These are phyloP conservation scores for Dioscorea dumetorum DNA, from an alignment of 106 monocot species.

Conservation along the genomic window DNA sequence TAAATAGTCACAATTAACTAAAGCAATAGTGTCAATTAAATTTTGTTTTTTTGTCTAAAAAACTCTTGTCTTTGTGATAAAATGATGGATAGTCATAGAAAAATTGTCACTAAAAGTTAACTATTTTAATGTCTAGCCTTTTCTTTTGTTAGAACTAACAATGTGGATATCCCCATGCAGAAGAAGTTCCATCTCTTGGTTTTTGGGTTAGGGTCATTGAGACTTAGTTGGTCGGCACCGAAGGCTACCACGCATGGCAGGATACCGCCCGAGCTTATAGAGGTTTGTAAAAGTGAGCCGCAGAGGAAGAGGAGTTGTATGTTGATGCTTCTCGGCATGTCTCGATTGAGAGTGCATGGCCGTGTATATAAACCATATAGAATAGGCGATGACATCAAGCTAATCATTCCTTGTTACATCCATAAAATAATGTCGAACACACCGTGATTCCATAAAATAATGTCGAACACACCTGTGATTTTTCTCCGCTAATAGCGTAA, in stretches of 20 bases:
- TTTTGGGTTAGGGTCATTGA: background rate
- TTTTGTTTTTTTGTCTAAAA: no score
- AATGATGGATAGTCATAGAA: no score
- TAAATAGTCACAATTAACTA: no score
- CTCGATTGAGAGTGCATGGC: slow-evolving; percentile 7
- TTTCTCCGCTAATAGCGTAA: no score
- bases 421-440: no score
- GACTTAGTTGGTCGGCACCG: slow-evolving; percentile 75
- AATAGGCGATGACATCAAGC: slow-evolving; percentile 42
- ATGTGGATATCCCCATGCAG: slow-evolving; percentile 11
- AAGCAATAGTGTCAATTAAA: no score
- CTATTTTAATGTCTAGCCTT: no score
- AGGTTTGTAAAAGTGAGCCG: slow-evolving; percentile 44
- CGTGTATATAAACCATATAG: slow-evolving; percentile 38
- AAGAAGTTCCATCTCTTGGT: slow-evolving; percentile 24
- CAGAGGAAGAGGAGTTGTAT: slow-evolving; percentile 47
- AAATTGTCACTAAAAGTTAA: no score
- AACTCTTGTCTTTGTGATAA: no score
- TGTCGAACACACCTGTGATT: no score
- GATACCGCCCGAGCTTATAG: slow-evolving; percentile 74
- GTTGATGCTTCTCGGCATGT: slow-evolving; percentile 28
- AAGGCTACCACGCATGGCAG: slow-evolving; percentile 73
- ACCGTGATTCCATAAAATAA: no score
- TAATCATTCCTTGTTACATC: slow-evolving; percentile 55
- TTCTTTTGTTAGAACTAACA: slow-evolving; percentile 29